Base-by-base conservation (phyloP, 805 yeast species). In the Soucietia sequanensis region DNA sequence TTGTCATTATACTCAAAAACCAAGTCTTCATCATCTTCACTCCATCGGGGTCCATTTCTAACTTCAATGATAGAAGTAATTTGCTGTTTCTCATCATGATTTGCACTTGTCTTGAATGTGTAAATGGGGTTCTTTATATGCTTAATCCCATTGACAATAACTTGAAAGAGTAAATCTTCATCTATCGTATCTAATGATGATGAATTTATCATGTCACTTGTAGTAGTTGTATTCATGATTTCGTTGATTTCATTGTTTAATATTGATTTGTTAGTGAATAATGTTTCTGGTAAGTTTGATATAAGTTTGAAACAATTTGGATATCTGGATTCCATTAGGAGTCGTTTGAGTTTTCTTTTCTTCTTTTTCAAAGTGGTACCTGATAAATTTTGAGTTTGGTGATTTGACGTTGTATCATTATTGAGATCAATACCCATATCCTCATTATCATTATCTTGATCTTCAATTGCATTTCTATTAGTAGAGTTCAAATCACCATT, bases 391-490 rank as follows among this genome's bases (percentile, higher is more conserved):
- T 35, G 35, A 15, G 40, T 29, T 12, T 13, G 27, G 4, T 42
- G 50, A 42, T 34, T 41, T 8, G 19, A 34, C n/a, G n/a, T n/a
- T 50, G 32, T 39, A 22, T 30, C 35, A 15, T 53, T 43, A 37
- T 44, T 41, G 3, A 46, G 47, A 13, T 53, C 56, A 25, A 46
- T 47, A 13, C 64, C 73, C 62, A 70, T 69, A 32, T 74, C 80
- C 27, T 75, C 80, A 31, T 72, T 71, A 35, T 62, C 70, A 38
- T 72, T 70, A 31, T 74, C 80, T 18, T 56, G 56, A 27, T 60
- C 68, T 13, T 52, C 54, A 10, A 37, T 42, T 7, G 12, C 14
- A 7, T 12, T 13, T 25, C 10, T 43, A 9, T 41, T 41, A 12
- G 40, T 38, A 3, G 34, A 21, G 6, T 34, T 26, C 11, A 41